These are phyloP conservation scores for Zygotorulaspora sp. DNA, from an alignment of 805 yeast genomes.

Conservation along the genomic window DNA sequence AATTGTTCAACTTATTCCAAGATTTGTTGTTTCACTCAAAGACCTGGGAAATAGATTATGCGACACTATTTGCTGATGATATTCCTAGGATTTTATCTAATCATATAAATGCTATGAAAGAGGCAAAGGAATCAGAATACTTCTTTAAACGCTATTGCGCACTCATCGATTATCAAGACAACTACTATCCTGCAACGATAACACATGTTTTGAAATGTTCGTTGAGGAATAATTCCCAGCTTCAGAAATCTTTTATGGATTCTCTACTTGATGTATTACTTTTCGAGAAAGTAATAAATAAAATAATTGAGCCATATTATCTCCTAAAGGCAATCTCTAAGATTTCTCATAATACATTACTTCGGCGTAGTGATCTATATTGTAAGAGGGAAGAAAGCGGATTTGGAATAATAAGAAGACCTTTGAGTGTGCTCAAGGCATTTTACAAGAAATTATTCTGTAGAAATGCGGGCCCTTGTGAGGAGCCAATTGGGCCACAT, in stretches of 20 bases:
- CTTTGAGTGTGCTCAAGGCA: background rate
- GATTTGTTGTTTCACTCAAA: slow-evolving; percentile 9
- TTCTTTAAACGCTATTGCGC: slow-evolving; percentile 12
- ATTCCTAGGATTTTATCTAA: slow-evolving; percentile 24
- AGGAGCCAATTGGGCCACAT: slow-evolving; percentile 1
- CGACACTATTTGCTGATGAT: slow-evolving; percentile 24
- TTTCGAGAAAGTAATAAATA: slow-evolving; percentile 25
- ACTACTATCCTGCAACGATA: slow-evolving; percentile 20
- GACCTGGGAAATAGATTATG: slow-evolving; percentile 10
- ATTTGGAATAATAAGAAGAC: background rate
- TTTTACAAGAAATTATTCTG: slow-evolving; percentile 2
- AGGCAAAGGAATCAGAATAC: background rate
- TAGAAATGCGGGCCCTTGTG: slow-evolving; percentile 3
- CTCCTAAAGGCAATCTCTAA: slow-evolving; percentile 20
- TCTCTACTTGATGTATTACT: slow-evolving; percentile 23
- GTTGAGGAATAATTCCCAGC: slow-evolving; percentile 15
- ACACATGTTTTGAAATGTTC: slow-evolving; percentile 12
- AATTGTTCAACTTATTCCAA: slow-evolving; percentile 19
- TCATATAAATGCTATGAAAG: slow-evolving; percentile 16
- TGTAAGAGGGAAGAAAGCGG: background rate
- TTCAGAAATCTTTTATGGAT: slow-evolving; percentile 25
- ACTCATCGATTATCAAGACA: slow-evolving; percentile 12
- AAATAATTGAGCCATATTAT: slow-evolving; percentile 28
- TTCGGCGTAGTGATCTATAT: background rate
- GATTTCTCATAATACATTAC: slow-evolving; percentile 7